Conservation (phyloP, 2,329 filamentous ascomycete genomes). For the Seiridium cupressi region DNA sequence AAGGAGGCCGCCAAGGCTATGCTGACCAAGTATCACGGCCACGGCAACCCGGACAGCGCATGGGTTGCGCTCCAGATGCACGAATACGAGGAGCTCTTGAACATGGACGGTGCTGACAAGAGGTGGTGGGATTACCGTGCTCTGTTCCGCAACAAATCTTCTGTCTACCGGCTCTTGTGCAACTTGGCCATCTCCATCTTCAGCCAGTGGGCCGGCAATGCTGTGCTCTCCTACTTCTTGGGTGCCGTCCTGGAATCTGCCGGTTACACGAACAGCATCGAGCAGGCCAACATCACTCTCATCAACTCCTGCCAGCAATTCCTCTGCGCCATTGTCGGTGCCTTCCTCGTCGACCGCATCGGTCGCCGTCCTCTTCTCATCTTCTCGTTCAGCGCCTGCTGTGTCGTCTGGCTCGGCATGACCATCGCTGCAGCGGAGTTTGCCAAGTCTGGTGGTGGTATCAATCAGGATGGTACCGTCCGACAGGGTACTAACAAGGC, state of each 20-base stretch:
- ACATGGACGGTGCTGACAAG: conserved; percentile 39
- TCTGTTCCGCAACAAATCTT: conserved; percentile 36
- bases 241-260: conserved; percentile 48
- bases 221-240: conserved; percentile 46
- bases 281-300: conserved; percentile 48
- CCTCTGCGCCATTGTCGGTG: conserved; percentile 46
- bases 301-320: conserved; percentile 51
- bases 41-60: conserved; percentile 40
- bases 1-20: conserved; percentile 32
- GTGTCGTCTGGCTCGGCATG: conserved; percentile 49
- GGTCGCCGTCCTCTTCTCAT: conserved; percentile 53
- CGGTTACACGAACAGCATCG: conserved; percentile 38
- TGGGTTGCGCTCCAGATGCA: conserved; percentile 43
- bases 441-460: conserved; percentile 26
- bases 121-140: conserved; percentile 44
- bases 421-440: conserved; percentile 42
- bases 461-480: conserved; percentile 22
- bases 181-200: conserved; percentile 41
- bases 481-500: conserved; percentile 28
- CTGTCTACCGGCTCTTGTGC: conserved; percentile 37
- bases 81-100: conserved; percentile 38
- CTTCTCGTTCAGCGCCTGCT: conserved; percentile 46
- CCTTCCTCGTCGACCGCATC: conserved; percentile 45
- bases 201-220: conserved; percentile 41
- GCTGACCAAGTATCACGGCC: conserved; percentile 41